A percentile compares a stretch with the other conserved stretches of the same genome.
These are phyloP conservation scores for Boletus mariae DNA, from an alignment of 1,284 basidiomycete genomes.

Conservation along the genomic window DNA sequence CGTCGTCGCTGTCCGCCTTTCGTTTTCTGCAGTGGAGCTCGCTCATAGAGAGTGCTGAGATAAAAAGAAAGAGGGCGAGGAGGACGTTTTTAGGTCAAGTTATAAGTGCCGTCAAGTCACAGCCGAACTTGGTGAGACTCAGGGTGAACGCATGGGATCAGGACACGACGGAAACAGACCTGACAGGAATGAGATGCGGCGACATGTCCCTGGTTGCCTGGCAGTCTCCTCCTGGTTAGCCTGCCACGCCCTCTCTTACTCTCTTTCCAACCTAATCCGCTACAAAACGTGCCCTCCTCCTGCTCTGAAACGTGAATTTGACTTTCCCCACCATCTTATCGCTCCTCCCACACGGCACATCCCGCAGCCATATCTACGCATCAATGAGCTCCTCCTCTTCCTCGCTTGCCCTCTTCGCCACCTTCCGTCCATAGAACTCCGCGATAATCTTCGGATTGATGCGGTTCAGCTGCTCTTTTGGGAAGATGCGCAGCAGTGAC, in stretches of 20 bases:
- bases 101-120: conserved; percentile 12
- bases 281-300: conserved; percentile 16
- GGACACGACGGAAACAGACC: conserved; percentile 30
- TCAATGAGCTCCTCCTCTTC: conserved; percentile 57
- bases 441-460: conserved; percentile 89
- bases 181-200: conserved; percentile 7
- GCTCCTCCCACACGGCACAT: neutral
- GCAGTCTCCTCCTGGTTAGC: conserved; percentile 29
- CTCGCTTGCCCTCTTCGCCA: conserved; percentile 58
- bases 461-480: conserved; percentile 96
- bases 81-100: neutral
- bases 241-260: conserved; percentile 33
- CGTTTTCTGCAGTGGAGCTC: conserved; percentile 35
- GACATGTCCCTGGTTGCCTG: conserved; percentile 30
- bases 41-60: conserved; percentile 23
- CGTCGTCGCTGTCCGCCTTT: conserved; percentile 32
- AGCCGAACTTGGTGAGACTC: conserved; percentile 22
- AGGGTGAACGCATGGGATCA: conserved; percentile 32
- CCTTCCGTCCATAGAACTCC: conserved; percentile 82
- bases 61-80: conserved; percentile 13
- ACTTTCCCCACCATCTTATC: conserved; percentile 22
- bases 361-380: conserved; percentile 29
- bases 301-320: conserved; percentile 9
- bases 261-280: conserved; percentile 16
- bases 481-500: conserved; percentile 97